A percentile compares a stretch with the other conserved stretches of the same genome.
These are phyloP conservation scores for Conticribra weissflogii DNA, from an alignment of 108 stramenopile genomes.

Conservation along the genomic window DNA sequence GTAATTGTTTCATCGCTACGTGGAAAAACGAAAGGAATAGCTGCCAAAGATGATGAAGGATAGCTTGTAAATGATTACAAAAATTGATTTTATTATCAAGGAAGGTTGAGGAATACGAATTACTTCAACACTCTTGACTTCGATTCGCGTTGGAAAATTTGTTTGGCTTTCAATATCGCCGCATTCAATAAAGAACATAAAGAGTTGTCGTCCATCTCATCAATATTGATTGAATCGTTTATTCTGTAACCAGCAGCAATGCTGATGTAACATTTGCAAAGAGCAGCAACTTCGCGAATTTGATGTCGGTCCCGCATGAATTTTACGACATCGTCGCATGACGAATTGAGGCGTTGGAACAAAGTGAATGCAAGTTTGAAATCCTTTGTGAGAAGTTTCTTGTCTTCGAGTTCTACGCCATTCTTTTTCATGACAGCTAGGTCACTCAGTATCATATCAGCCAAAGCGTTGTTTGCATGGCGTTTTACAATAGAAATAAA, in stretches of 20 bases:
- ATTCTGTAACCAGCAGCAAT: conserved; percentile 47
- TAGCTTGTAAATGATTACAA: too few species aligned
- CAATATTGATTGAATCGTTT: conserved; percentile 26
- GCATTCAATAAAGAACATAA: conserved; percentile 37
- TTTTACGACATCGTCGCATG: conserved; percentile 53
- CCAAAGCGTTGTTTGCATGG: conserved; percentile 57
- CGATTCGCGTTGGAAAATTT: conserved; percentile 21
- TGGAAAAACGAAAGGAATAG: too few species aligned
- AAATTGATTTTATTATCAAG: too few species aligned
- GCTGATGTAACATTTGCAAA: conserved; percentile 62
- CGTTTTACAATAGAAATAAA: conserved; percentile 66
- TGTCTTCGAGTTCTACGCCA: conserved; percentile 39
- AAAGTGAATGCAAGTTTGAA: conserved; percentile 67
- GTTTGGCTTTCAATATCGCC: conserved; percentile 31
- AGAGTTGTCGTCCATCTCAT: conserved; percentile 32
- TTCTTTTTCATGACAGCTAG: conserved; percentile 43
- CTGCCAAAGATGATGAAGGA: too few species aligned
- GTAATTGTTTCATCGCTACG: too few species aligned
- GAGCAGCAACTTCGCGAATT: conserved; percentile 61
- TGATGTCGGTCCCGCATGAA: conserved; percentile 35
- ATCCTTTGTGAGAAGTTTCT: conserved; percentile 26
- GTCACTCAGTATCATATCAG: conserved; percentile 62
- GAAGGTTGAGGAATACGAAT: too few species aligned
- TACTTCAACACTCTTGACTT: too few species aligned
- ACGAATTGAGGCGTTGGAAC: conserved; percentile 72